Evolutionary conservation across 345 rosid species (phyloP).

Genomic region (Gossypium raimondii): DNA sequence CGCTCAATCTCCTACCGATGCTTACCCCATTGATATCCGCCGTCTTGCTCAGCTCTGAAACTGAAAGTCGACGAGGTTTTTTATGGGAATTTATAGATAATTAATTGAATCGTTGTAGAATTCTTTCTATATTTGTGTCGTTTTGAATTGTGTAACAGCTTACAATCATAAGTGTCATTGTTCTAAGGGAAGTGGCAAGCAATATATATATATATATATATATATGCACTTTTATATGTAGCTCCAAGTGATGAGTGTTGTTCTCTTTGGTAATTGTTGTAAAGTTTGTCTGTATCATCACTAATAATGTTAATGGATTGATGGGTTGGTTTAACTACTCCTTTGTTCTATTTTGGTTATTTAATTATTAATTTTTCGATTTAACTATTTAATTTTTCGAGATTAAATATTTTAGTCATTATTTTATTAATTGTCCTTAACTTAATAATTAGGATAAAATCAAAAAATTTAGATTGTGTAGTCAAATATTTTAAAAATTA

Average conservation of each 20-base stretch:
- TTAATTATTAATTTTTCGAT: no score
- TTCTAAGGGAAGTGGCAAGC: neutral
- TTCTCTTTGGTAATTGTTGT: neutral
- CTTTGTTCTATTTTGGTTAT: no score
- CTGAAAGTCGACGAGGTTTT: neutral
- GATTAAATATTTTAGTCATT: no score
- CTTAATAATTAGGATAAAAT: no score
- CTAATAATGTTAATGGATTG: no score
- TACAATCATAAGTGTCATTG: neutral
- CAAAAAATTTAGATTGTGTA: no score
- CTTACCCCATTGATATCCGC: conserved; percentile 56
- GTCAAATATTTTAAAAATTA: no score
- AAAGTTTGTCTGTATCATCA: neutral
- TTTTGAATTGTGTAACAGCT: neutral
- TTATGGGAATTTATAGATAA: neutral
- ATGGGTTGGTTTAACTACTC: no score
- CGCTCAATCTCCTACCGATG: conserved; percentile 47
- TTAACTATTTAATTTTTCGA: no score
- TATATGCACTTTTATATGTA: neutral
- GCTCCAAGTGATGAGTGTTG: neutral
- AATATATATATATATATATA: neutral
- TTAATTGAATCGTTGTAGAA: neutral
- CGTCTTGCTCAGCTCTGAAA: conserved; percentile 48
- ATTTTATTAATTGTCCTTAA: no score
- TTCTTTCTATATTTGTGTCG: neutral